A percentile compares a stretch with the other conserved stretches of the same genome.
Conservation (phyloP, 345 rosid genomes). For the Dimocarpus longan region DNA sequence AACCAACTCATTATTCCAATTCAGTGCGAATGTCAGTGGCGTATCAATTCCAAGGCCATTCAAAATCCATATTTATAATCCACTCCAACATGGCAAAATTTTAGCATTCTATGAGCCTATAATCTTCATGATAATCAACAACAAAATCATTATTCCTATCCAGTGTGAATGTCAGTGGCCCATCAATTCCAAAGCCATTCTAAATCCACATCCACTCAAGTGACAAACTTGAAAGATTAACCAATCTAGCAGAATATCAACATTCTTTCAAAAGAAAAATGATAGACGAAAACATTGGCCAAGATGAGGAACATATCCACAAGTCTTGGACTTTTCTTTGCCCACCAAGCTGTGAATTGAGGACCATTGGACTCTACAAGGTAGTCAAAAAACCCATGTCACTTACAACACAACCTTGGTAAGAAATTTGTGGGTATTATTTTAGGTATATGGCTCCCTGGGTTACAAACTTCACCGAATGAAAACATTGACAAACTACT, state of each 20-base stretch:
- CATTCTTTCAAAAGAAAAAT: background rate
- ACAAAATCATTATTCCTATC: background rate
- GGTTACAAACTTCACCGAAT: background rate
- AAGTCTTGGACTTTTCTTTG: background rate
- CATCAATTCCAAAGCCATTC: background rate
- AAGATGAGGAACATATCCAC: background rate
- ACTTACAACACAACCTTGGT: background rate
- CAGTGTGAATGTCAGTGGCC: background rate
- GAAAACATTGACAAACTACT: background rate
- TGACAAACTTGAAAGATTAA: background rate
- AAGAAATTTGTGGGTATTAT: background rate
- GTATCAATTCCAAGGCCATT: background rate
- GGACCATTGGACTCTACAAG: background rate
- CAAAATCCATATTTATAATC: background rate
- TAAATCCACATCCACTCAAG: background rate
- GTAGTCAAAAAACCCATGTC: background rate
- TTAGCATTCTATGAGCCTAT: background rate
- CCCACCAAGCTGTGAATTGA: constrained; percentile 1
- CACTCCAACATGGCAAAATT: background rate
- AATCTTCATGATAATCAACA: background rate
- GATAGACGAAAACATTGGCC: background rate
- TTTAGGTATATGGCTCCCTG: too few relatives aligned
- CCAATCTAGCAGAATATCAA: background rate
- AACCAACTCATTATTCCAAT: background rate
- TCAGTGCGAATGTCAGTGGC: background rate